phyloP scores from a whole-genome alignment of 148 eudicot genomes.

The Hydrangea macrophylla region DNA sequence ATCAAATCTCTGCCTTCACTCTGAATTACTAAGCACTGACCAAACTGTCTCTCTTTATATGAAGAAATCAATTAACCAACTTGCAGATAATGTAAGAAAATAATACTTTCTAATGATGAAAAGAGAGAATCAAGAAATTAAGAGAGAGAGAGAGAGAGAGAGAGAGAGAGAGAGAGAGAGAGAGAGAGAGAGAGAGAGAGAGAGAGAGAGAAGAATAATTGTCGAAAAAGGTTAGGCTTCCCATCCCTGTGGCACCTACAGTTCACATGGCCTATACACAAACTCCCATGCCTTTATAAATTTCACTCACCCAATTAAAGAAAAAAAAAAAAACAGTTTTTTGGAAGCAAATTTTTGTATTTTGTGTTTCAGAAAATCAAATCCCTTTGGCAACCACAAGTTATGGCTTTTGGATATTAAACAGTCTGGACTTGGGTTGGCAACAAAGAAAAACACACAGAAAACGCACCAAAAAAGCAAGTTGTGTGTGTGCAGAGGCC shows the following conservation, averaged over 20 bases:
- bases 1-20: background rate
- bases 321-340: background rate
- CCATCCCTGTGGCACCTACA: background rate
- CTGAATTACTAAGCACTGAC: background rate
- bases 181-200: background rate
- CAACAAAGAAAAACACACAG: too few species aligned
- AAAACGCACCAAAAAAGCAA: too few species aligned
- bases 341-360: background rate
- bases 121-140: background rate
- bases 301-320: background rate
- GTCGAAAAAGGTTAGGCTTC: background rate
- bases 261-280: slow-evolving; percentile 4
- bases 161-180: background rate
- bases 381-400: too few species aligned
- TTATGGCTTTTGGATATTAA: too few species aligned
- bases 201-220: background rate
- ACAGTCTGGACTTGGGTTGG: too few species aligned
- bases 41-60: too few species aligned
- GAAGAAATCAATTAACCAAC: too few species aligned
- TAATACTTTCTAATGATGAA: background rate
- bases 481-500: too few species aligned
- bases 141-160: background rate
- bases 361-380: background rate
- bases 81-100: background rate
- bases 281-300: background rate